A percentile compares a stretch with the other conserved stretches of the same genome.
phyloP scores from a whole-genome alignment of 306 rosid species.

The Rosa lucieae region DNA sequence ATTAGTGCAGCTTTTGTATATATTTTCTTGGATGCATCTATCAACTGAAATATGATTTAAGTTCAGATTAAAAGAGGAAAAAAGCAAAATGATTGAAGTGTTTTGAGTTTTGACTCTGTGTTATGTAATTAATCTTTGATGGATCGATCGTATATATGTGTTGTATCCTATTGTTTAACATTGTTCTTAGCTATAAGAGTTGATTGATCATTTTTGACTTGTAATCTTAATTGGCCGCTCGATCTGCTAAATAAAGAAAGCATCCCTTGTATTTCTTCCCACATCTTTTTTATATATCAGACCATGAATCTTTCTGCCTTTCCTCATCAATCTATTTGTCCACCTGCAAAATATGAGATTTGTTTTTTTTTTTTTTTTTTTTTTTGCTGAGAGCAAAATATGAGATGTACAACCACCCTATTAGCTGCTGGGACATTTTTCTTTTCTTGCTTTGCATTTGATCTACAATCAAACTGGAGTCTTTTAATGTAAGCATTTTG shows the following conservation, averaged over 20 bases:
- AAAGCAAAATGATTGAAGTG: neutral
- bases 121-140: neutral
- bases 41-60: neutral
- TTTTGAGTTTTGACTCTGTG: neutral
- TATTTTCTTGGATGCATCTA: neutral
- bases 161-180: neutral
- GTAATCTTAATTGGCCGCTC: neutral
- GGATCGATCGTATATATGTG: neutral
- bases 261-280: neutral
- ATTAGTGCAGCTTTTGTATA: neutral
- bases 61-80: neutral
- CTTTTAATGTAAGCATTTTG: neutral
- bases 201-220: neutral
- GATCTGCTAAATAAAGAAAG: neutral
- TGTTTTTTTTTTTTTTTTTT: no score
- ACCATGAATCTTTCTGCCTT: neutral
- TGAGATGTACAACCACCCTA: neutral
- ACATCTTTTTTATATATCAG: neutral
- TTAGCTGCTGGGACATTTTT: neutral
- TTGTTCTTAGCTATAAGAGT: neutral
- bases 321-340: neutral
- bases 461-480: neutral
- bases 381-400: neutral
- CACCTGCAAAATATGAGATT: neutral
- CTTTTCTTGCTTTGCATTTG: neutral